These are phyloP conservation scores for Chalciporus pseudorubinellus DNA, from an alignment of 768 basidiomycete species.

Conservation along the genomic window DNA sequence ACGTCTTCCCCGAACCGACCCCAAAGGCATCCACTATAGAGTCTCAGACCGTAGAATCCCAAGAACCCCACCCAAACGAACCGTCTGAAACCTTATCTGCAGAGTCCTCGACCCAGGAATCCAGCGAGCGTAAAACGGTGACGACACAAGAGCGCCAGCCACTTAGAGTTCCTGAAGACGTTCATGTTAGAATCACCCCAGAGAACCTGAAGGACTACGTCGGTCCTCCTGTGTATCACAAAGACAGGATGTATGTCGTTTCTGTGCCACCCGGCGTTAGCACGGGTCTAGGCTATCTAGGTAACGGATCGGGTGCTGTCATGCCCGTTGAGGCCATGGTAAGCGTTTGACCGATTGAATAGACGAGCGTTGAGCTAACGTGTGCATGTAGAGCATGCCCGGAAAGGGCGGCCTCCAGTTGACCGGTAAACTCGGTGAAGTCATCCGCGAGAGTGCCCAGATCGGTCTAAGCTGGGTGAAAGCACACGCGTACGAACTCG, in stretches of 20 bases:
- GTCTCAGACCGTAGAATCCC: constrained; percentile 47
- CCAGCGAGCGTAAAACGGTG: constrained; percentile 46
- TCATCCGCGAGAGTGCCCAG: constrained; percentile 94
- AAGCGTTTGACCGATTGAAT: constrained; percentile 24
- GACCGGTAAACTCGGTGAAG: constrained; percentile 97
- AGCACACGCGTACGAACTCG: constrained; percentile 82
- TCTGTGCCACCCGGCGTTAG: constrained; percentile 89
- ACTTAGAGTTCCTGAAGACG: constrained; percentile 71
- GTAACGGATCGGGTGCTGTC: constrained; percentile 93
- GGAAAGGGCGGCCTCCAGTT: constrained; percentile 90
- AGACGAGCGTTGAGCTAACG: background rate
- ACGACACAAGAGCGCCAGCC: constrained; percentile 82
- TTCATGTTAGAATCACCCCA: constrained; percentile 78
- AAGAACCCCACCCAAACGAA: constrained; percentile 46
- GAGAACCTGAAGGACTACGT: constrained; percentile 96
- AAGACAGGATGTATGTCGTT: constrained; percentile 83
- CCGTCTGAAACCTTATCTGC: constrained; percentile 21
- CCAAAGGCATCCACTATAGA: constrained; percentile 15
- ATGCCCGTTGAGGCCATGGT: constrained; percentile 97
- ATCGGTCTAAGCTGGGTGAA: constrained; percentile 95
- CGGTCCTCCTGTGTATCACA: constrained; percentile 92
- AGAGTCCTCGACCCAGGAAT: constrained; percentile 17
- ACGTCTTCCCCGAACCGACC: constrained; percentile 71
- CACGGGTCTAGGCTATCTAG: constrained; percentile 93
- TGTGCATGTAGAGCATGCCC: constrained; percentile 74